These are phyloP conservation scores for Lipomyces spencermartinsiae DNA, from an alignment of 805 yeast species.

Conservation along the genomic window DNA sequence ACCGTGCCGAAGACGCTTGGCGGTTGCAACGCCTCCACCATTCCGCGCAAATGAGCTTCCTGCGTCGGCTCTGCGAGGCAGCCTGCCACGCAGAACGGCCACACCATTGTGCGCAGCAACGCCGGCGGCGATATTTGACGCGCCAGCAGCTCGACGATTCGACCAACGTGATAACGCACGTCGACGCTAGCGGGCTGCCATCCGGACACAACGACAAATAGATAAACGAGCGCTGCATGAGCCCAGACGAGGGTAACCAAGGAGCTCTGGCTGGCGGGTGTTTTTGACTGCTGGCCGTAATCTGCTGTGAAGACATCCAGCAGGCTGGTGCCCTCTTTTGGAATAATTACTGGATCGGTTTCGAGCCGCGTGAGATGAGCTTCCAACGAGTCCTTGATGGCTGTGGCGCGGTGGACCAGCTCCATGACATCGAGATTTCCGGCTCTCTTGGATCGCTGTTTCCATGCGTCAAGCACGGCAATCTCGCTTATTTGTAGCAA, in stretches of 20 bases:
- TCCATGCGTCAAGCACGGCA: neutral
- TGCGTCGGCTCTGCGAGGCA: neutral
- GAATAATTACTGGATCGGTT: neutral
- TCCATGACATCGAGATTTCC: neutral
- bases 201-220: neutral
- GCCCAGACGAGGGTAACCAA: neutral
- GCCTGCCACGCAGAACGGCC: constrained; percentile 7
- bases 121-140: neutral
- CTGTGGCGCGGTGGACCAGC: neutral
- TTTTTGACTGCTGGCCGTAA: neutral
- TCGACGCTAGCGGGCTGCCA: constrained; percentile 6
- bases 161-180: neutral
- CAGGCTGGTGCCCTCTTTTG: neutral
- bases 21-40: neutral
- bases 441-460: neutral
- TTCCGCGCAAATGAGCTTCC: neutral
- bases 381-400: neutral
- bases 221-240: neutral
- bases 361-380: neutral
- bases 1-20: neutral
- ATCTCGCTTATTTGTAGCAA: neutral
- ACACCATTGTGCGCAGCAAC: neutral
- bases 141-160: neutral
- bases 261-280: neutral
- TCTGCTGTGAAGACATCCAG: neutral